phyloP scores from a whole-genome alignment of 2,329 filamentous ascomycete species.

The Hypoxylon sp. region DNA sequence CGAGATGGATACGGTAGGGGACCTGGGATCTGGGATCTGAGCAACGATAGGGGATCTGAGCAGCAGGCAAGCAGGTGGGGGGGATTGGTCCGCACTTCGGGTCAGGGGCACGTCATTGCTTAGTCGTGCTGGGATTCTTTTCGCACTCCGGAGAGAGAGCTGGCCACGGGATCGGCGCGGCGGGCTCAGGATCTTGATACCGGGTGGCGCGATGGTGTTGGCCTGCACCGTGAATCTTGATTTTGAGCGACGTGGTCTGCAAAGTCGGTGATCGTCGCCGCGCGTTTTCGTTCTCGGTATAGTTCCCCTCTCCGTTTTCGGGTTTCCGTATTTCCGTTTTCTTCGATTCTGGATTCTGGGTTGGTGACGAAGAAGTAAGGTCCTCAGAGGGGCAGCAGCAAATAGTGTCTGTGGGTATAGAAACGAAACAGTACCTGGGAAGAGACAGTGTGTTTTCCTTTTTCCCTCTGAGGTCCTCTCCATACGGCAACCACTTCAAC shows the following conservation, averaged over 20 bases:
- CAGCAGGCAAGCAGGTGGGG: constrained; percentile 22
- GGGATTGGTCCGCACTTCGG: constrained; percentile 35
- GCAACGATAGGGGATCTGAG: constrained; percentile 24
- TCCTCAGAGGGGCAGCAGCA: constrained; percentile 35
- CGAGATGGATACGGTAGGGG: constrained; percentile 29
- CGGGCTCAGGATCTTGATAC: constrained; percentile 23
- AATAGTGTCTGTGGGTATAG: constrained; percentile 4
- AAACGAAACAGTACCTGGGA: neutral
- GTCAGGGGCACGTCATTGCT: constrained; percentile 40
- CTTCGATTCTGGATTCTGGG: neutral
- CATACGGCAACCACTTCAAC: neutral
- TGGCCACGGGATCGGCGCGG: constrained; percentile 28
- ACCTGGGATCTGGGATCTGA: constrained; percentile 25
- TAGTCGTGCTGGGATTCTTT: constrained; percentile 22
- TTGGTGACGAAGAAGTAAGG: constrained; percentile 3
- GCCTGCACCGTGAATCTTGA: neutral
- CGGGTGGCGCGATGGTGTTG: neutral
- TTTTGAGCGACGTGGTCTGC: constrained; percentile 4
- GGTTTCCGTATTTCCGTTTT: neutral
- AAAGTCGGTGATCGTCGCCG: constrained; percentile 26
- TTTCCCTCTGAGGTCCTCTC: constrained; percentile 6
- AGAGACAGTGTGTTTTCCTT: neutral
- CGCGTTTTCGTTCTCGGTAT: constrained; percentile 35
- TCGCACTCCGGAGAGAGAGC: constrained; percentile 15
- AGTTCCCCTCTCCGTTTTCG: constrained; percentile 31